Percentiles rank a stretch among this genome's conserved stretches.
These are phyloP conservation scores for Artemisia tridentata DNA, from an alignment of 129 eudicot genomes.

Conservation along the genomic window DNA sequence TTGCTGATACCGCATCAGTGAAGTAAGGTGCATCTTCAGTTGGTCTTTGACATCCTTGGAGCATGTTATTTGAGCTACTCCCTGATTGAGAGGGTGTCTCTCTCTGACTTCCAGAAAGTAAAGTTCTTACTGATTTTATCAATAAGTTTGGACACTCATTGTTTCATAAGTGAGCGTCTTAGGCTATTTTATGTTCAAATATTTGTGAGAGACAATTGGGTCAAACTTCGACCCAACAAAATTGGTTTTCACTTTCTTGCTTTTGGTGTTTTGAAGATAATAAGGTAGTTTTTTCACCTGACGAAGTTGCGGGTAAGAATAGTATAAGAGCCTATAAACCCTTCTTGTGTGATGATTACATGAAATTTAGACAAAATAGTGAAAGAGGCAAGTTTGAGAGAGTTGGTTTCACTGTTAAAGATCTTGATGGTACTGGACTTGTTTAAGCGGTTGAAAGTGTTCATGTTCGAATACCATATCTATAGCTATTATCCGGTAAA, in stretches of 20 bases:
- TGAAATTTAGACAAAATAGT: conserved; percentile 68
- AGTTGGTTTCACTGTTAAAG: conserved; percentile 86
- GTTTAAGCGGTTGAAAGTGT: conserved; percentile 1
- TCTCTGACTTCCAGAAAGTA: no score
- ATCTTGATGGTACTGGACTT: conserved; percentile 55
- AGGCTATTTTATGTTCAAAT: no score
- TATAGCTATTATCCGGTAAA: not conserved
- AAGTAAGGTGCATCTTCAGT: no score
- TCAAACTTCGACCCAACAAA: no score
- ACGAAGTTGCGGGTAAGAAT: conserved; percentile 68
- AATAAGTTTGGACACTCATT: no score
- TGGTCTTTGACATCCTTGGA: no score
- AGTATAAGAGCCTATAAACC: conserved; percentile 57
- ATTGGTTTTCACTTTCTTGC: conserved; percentile 83
- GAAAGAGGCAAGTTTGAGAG: conserved; percentile 89
- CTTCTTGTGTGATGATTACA: conserved; percentile 71
- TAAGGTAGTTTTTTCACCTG: conserved; percentile 70
- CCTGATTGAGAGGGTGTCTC: no score
- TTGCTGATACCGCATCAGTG: no score
- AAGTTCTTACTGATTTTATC: no score
- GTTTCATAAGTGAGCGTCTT: no score
- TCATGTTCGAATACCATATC: not conserved
- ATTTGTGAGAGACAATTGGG: no score
- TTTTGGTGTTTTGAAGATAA: conserved; percentile 96
- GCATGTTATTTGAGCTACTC: no score